phyloP scores from a whole-genome alignment of 2,329 filamentous ascomycete genomes.

The Coleophoma crateriformis region DNA sequence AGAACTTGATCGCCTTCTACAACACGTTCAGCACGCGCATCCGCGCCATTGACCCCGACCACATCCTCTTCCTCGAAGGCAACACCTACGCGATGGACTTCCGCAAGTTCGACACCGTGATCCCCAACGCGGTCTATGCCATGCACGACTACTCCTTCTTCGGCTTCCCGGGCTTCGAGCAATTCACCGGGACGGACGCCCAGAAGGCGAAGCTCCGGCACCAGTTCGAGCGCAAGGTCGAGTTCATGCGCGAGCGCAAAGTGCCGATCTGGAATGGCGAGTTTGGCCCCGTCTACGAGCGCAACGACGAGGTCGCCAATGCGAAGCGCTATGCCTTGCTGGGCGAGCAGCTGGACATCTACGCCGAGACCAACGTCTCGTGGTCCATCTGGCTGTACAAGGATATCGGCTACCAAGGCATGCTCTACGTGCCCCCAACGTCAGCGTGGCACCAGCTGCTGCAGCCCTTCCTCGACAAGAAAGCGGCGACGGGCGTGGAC shows the following conservation, averaged over 20 bases:
- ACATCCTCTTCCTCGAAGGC: conserved; percentile 45
- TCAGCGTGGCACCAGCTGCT: conserved; percentile 45
- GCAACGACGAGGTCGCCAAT: conserved; percentile 32
- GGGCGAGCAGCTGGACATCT: conserved; percentile 42
- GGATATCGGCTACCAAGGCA: conserved; percentile 50
- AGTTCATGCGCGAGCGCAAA: conserved; percentile 35
- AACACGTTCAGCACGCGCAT: conserved; percentile 33
- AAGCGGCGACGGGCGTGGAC: conserved; percentile 45
- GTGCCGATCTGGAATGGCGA: conserved; percentile 45
- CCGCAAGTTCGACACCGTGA: conserved; percentile 31
- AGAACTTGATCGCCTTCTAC: conserved; percentile 33
- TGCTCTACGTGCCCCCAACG: conserved; percentile 42
- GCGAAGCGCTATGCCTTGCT: conserved; percentile 38
- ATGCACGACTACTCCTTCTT: conserved; percentile 47
- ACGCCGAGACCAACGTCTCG: conserved; percentile 42
- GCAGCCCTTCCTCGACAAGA: conserved; percentile 48
- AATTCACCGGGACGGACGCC: conserved; percentile 34
- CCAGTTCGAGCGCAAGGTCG: conserved; percentile 35
- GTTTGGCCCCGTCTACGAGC: conserved; percentile 40
- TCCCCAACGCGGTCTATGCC: conserved; percentile 45
- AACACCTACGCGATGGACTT: conserved; percentile 51
- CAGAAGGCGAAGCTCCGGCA: conserved; percentile 35
- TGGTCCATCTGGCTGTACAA: conserved; percentile 60
- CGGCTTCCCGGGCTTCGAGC: conserved; percentile 39
- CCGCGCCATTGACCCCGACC: conserved; percentile 36